Evolutionary conservation across 1,139 yeast genomes (phyloP).

Genomic region (Pichia sp.): DNA sequence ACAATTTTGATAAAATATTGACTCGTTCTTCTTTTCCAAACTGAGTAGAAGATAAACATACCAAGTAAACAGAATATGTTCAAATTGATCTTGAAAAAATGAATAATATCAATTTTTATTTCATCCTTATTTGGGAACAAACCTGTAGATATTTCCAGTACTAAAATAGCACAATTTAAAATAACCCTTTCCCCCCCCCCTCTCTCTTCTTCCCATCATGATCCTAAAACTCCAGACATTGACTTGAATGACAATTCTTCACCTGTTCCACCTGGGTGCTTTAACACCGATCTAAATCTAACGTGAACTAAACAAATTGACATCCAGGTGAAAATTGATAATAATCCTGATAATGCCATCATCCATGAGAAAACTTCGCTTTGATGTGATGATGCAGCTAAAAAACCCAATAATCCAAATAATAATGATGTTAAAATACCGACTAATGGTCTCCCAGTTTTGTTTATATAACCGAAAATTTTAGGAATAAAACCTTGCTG

Average conservation of each 20-base stretch:
- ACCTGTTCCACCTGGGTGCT: slow-evolving; percentile 48
- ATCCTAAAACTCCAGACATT: slow-evolving; percentile 61
- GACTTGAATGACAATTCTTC: slow-evolving; percentile 64
- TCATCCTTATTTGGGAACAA: slow-evolving; percentile 42
- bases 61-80: slow-evolving; percentile 47
- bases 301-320: slow-evolving; percentile 66
- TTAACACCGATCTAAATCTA: slow-evolving; percentile 68
- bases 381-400: slow-evolving; percentile 52
- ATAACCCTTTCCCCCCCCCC: too few relatives aligned
- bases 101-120: neutral
- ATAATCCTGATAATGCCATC: slow-evolving; percentile 74
- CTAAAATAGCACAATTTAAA: slow-evolving; percentile 52
- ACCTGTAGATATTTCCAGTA: slow-evolving; percentile 65
- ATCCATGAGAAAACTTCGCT: slow-evolving; percentile 69
- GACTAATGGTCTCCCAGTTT: slow-evolving; percentile 59
- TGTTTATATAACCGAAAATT: slow-evolving; percentile 62
- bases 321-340: slow-evolving; percentile 80
- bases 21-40: slow-evolving; percentile 35
- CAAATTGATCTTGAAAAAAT: slow-evolving; percentile 51
- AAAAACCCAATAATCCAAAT: slow-evolving; percentile 60
- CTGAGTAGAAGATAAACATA: slow-evolving; percentile 34
- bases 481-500: slow-evolving; percentile 75
- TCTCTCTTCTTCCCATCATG: too few relatives aligned
- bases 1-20: slow-evolving; percentile 21
- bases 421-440: slow-evolving; percentile 49